Base-by-base conservation (phyloP, 1,284 basidiomycete genomes). In the Cryptococcus depauperatus region DNA sequence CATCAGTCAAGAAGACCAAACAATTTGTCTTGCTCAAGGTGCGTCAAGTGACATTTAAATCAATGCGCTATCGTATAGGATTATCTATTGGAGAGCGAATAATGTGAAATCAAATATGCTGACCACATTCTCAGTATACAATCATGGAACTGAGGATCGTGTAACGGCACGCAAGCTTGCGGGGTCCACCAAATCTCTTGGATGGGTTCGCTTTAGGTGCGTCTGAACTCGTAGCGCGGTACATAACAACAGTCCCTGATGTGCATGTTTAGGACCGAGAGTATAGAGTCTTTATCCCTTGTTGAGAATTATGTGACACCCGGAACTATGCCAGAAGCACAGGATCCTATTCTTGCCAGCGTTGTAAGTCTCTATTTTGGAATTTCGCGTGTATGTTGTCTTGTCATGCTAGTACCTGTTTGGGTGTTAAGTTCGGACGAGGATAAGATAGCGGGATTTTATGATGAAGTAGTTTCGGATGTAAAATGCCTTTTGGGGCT, bases 141-240 rank as follows among this genome's bases (percentile, higher is more conserved):
- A 66, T 42, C 64, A 66, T 47, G 67, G 67, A 6, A 67, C 67
- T 0, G 67, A 69, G 50, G 61, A 66, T 44, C 49, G 67, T n/a
- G 59, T 60, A 4, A 57, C 60, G 0, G 47, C 52, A 5, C 48
- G 57, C 13, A 59, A 56, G 28, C 43, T 67, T 4, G 58, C 62
- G 9, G 62, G 62, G 3, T 61, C 59, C 0, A 43, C 53, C 3
- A 52, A 50, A 16, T 58, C 56, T 1, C 54, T 69, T 1, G 67
- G 67, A 14, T 69, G 67, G 67, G 73, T 84, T 81, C 71, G 92
- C 87, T 73, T 87, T 82, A 43, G 93, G 86, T 83, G 64, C 58
- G 83, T 30, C 37, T 5, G 11, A 8, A 14, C 4, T 26, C 23
- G 11, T 76, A 43, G 27, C 5, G 27, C 35, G 4, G 16, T 18